A percentile compares a stretch with the other conserved stretches of the same genome.
Conservation (phyloP, 2,329 filamentous ascomycete species). For the Neurospora crassa region DNA sequence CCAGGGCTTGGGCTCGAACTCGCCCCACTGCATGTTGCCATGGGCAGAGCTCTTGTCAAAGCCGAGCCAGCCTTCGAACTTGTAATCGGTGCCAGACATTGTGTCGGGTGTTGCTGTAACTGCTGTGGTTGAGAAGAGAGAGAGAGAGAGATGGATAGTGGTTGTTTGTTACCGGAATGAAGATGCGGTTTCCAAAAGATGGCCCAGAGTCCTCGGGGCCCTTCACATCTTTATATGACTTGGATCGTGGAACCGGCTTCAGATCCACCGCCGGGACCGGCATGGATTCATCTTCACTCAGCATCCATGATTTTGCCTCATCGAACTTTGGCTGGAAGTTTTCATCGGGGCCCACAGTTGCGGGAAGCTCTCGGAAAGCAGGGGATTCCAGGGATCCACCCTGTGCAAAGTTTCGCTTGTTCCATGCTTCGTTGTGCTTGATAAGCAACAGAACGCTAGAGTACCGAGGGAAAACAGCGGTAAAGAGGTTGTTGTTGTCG, state of each 20-base stretch:
- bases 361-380: background rate
- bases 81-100: slow-evolving; percentile 29
- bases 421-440: background rate
- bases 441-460: background rate
- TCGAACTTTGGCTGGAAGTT: background rate
- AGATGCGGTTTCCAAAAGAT: background rate
- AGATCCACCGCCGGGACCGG: background rate
- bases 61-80: slow-evolving; percentile 44
- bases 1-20: slow-evolving; percentile 56
- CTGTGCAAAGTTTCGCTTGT: background rate
- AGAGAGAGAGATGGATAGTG: background rate
- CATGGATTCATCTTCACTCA: background rate
- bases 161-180: background rate
- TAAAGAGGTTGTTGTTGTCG: background rate
- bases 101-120: background rate
- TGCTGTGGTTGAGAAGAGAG: background rate
- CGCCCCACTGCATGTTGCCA: slow-evolving; percentile 44
- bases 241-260: background rate
- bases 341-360: background rate
- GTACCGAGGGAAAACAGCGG: background rate
- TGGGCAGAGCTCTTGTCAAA: slow-evolving; percentile 29
- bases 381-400: background rate
- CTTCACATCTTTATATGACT: background rate
- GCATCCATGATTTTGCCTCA: background rate
- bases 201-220: background rate